phyloP scores from a whole-genome alignment of 2,329 filamentous ascomycete genomes.

The Colletotrichum abscissum region DNA sequence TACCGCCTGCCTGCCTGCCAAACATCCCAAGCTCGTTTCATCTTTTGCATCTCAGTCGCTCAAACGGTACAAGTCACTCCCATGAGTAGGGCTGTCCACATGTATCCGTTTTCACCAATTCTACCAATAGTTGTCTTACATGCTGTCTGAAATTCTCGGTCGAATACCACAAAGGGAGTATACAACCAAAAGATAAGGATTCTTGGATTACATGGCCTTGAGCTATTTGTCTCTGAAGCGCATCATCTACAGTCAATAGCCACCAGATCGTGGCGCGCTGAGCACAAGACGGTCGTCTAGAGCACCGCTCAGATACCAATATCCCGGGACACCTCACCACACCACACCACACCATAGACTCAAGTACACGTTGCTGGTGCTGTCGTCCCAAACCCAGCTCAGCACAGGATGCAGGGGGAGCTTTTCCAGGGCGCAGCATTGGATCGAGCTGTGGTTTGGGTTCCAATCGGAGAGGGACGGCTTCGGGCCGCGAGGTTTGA shows the following conservation, averaged over 20 bases:
- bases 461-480: conserved; percentile 32
- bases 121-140: neutral
- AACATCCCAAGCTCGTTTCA: conserved; percentile 28
- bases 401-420: conserved; percentile 19
- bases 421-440: conserved; percentile 2
- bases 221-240: too few relatives aligned
- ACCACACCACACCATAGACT: conserved; percentile 6
- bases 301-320: neutral
- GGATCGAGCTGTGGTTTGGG: conserved; percentile 32
- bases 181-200: neutral
- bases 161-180: neutral
- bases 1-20: conserved; percentile 12
- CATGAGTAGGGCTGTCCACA: neutral
- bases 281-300: neutral
- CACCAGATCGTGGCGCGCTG: neutral
- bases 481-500: conserved; percentile 35
- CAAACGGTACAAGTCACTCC: neutral
- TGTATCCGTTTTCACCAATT: neutral
- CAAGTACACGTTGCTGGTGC: conserved; percentile 20
- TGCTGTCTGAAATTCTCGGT: neutral
- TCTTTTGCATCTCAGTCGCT: conserved; percentile 8
- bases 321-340: neutral
- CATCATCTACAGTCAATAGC: too few relatives aligned
- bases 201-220: neutral
- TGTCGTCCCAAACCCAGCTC: conserved; percentile 18